These are phyloP conservation scores for Stentor coeruleus DNA, from an alignment of 73 alveolate species.

Conservation along the genomic window DNA sequence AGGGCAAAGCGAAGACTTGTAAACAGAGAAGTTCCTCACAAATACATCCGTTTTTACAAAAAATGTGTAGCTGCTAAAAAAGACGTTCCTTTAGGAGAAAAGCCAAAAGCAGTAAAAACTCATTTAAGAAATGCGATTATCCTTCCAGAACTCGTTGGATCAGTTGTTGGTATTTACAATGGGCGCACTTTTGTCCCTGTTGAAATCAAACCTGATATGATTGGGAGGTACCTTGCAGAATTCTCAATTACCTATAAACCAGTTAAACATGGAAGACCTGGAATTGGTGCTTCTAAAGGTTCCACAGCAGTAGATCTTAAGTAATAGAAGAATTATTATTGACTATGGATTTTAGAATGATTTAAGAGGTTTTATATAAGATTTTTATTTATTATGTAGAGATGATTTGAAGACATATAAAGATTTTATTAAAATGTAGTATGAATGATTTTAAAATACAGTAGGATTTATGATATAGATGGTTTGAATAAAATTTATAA, in stretches of 20 bases:
- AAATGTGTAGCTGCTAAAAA: slow-evolving; percentile 65
- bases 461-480: too few relatives aligned
- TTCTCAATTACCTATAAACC: slow-evolving; percentile 76
- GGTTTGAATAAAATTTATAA: too few relatives aligned
- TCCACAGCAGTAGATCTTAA: too few relatives aligned
- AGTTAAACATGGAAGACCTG: slow-evolving; percentile 75
- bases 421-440: too few relatives aligned
- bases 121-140: slow-evolving; percentile 81
- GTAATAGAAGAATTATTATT: too few relatives aligned
- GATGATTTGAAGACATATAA: too few relatives aligned
- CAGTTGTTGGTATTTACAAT: slow-evolving; percentile 83
- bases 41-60: slow-evolving; percentile 65
- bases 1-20: slow-evolving; percentile 78
- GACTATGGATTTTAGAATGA: too few relatives aligned
- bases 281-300: slow-evolving; percentile 88
- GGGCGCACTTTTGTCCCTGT: slow-evolving; percentile 84
- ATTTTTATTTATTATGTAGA: too few relatives aligned
- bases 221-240: slow-evolving; percentile 85
- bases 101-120: slow-evolving; percentile 75
- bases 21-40: slow-evolving; percentile 61
- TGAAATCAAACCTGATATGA: slow-evolving; percentile 93
- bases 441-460: too few relatives aligned
- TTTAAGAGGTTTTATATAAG: too few relatives aligned
- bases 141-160: slow-evolving; percentile 89
- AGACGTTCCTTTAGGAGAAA: slow-evolving; percentile 64